phyloP scores from a whole-genome alignment of 1,139 yeast genomes.

The Candida tetrigidarum region DNA sequence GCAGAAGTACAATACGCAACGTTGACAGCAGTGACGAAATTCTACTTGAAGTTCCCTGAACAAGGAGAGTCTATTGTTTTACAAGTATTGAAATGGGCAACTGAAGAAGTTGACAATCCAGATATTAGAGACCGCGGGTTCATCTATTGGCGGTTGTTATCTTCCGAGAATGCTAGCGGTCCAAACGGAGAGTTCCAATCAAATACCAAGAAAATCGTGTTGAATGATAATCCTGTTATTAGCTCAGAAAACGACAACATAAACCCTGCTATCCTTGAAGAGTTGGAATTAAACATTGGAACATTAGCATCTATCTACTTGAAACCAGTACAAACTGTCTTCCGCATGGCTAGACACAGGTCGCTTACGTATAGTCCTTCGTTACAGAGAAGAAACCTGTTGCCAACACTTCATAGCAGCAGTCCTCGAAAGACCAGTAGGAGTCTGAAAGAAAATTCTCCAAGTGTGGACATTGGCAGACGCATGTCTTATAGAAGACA shows the following conservation, averaged over 20 bases:
- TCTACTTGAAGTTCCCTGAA: conserved; percentile 61
- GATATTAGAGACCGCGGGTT: conserved; percentile 86
- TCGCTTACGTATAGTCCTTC: conserved; percentile 67
- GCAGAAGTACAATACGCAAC: conserved; percentile 75
- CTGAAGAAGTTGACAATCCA: conserved; percentile 76
- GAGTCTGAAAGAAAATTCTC: conserved; percentile 9
- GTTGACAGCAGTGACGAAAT: conserved; percentile 75
- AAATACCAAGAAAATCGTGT: conserved; percentile 57
- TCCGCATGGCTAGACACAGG: conserved; percentile 65
- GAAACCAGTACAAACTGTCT: conserved; percentile 81
- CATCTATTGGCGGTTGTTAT: conserved; percentile 82
- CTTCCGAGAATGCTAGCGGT: conserved; percentile 43
- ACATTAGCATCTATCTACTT: conserved; percentile 81
- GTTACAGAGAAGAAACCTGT: conserved; percentile 32
- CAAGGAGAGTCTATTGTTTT: conserved; percentile 62
- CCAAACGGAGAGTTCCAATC: conserved; percentile 37
- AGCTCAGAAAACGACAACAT: conserved; percentile 70
- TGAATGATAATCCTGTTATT: conserved; percentile 65
- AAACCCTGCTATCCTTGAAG: conserved; percentile 74
- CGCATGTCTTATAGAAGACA: conserved; percentile 16
- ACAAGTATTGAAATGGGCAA: conserved; percentile 65
- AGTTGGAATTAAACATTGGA: conserved; percentile 82
- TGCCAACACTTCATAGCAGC: not conserved
- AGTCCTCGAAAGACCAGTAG: conserved; percentile 6
- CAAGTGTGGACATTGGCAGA: conserved; percentile 9